phyloP scores from a whole-genome alignment of 139 green algal species.

The Edaphochlamys debaryana region DNA sequence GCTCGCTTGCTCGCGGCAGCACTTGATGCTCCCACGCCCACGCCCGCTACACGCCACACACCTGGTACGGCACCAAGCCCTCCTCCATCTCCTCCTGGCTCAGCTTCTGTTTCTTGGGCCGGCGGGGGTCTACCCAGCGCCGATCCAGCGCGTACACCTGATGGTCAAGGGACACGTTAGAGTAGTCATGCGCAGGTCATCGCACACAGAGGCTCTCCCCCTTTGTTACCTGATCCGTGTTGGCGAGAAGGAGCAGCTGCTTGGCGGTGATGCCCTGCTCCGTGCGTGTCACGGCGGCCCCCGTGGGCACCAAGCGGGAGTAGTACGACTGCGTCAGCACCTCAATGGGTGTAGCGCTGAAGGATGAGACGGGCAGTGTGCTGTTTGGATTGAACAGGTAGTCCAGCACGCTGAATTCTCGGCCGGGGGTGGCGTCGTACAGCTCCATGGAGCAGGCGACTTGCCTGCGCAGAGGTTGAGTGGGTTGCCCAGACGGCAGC shows the following conservation, averaged over 20 bases:
- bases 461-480: constrained; percentile 28
- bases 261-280: constrained; percentile 87
- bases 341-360: constrained; percentile 67
- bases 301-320: constrained; percentile 47
- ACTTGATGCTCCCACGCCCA: too few species aligned
- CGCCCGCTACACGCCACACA: too few species aligned
- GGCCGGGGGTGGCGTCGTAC: constrained; percentile 74
- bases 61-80: constrained; percentile 85
- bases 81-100: constrained; percentile 85
- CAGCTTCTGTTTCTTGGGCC: constrained; percentile 73
- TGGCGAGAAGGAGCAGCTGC: constrained; percentile 84
- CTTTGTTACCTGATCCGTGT: constrained; percentile 79
- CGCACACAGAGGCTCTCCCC: neutral
- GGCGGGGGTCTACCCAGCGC: constrained; percentile 87
- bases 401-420: constrained; percentile 57
- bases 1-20: too few species aligned
- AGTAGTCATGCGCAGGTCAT: too few species aligned
- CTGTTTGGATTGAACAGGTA: constrained; percentile 68
- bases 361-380: constrained; percentile 50
- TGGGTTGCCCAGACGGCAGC: too few species aligned
- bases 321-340: constrained; percentile 48
- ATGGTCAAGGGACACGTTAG: too few species aligned
- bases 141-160: constrained; percentile 93
- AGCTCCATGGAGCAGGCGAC: constrained; percentile 81
- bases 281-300: constrained; percentile 72